Percentiles rank a stretch among this genome's conserved stretches.
These are phyloP conservation scores for Astrocystis sublimbata DNA, from an alignment of 495 filamentous ascomycete genomes.

Conservation along the genomic window DNA sequence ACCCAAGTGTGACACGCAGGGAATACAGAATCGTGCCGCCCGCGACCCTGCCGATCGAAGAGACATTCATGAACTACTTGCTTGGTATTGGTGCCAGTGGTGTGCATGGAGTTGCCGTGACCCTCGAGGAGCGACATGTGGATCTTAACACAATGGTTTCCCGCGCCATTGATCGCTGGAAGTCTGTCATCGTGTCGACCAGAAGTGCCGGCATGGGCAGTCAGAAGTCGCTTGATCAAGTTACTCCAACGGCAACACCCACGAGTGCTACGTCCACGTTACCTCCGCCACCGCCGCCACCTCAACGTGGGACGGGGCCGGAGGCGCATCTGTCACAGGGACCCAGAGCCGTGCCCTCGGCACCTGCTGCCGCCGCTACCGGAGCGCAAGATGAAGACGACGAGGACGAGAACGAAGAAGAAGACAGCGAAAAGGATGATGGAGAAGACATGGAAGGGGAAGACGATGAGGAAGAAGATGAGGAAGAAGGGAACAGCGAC, in stretches of 20 bases:
- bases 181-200: conserved; percentile 47
- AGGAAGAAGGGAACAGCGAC: too few relatives aligned
- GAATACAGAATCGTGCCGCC: conserved; percentile 70
- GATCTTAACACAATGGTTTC: conserved; percentile 49
- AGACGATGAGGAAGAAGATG: conserved; percentile 42
- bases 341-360: conserved; percentile 17
- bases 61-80: conserved; percentile 40
- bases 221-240: conserved; percentile 36
- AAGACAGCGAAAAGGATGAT: too few relatives aligned
- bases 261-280: conserved; percentile 14
- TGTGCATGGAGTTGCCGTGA: conserved; percentile 37
- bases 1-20: too few relatives aligned
- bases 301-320: conserved; percentile 10
- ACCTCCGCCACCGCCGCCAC: conserved; percentile 9
- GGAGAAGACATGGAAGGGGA: too few relatives aligned
- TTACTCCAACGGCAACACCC: conserved; percentile 21
- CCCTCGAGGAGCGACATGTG: conserved; percentile 42
- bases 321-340: conserved; percentile 22
- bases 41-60: conserved; percentile 58
- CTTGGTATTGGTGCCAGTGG: conserved; percentile 33
- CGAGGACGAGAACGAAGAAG: conserved; percentile 43
- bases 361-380: conserved; percentile 27
- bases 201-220: conserved; percentile 38
- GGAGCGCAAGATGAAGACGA: conserved; percentile 45
- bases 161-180: conserved; percentile 54